phyloP scores from a whole-genome alignment of 2,329 filamentous ascomycete genomes.

The Monosporascus sp. region DNA sequence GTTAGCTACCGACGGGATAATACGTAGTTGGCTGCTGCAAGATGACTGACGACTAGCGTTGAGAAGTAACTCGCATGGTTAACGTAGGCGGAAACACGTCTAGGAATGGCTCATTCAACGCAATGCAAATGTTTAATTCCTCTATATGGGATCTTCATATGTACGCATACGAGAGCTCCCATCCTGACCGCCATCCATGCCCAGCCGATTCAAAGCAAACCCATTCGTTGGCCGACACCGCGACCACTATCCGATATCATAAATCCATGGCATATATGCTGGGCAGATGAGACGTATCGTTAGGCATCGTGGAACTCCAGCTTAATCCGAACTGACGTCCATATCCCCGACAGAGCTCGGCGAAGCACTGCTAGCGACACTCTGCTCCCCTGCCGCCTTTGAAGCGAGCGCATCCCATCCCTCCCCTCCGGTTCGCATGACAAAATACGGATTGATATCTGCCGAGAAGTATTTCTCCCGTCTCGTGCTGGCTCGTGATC shows the following conservation, averaged over 20 bases:
- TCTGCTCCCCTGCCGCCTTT: background rate
- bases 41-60: too few species aligned
- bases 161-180: background rate
- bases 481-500: slow-evolving; percentile 59
- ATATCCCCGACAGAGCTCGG: slow-evolving; percentile 2
- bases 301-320: background rate
- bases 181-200: background rate
- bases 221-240: too few species aligned
- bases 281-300: too few species aligned
- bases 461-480: slow-evolving; percentile 68
- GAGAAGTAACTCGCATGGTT: too few species aligned
- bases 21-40: too few species aligned
- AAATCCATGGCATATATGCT: too few species aligned
- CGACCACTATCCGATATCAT: too few species aligned
- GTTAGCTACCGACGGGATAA: too few species aligned
- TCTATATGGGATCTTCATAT: background rate
- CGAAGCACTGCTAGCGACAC: background rate
- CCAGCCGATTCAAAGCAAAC: background rate
- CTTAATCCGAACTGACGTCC: background rate
- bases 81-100: too few species aligned
- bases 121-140: background rate
- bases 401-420: slow-evolving; percentile 29
- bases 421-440: slow-evolving; percentile 59
- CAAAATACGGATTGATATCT: slow-evolving; percentile 51
- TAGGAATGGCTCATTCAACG: too few species aligned